Percentiles rank a stretch among this genome's conserved stretches.
Conservation (phyloP, 352 stramenopile species). For the Phytophthora kernoviae region DNA sequence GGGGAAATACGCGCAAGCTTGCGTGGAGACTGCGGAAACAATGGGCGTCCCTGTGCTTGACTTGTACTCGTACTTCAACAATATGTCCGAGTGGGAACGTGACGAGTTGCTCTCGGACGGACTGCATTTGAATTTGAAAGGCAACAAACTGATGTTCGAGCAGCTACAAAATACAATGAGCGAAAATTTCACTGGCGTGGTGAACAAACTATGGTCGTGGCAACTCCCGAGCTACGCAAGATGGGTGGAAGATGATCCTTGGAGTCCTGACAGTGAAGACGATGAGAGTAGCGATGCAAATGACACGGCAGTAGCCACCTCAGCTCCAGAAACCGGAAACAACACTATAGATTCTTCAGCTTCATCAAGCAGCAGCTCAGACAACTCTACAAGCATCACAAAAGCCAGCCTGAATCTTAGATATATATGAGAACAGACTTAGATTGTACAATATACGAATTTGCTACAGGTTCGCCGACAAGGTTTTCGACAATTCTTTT, state of each 20-base stretch:
- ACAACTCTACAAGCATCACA: too few species aligned
- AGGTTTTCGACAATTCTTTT: too few species aligned
- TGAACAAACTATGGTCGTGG: conserved; percentile 25
- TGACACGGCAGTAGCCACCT: background rate
- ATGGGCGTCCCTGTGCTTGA: conserved; percentile 42
- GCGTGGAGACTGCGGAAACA: conserved; percentile 33
- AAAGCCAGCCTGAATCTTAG: too few species aligned
- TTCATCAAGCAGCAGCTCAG: too few species aligned
- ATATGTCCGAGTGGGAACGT: conserved; percentile 32
- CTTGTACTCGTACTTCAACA: conserved; percentile 49
- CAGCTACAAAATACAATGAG: conserved; percentile 28
- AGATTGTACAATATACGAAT: too few species aligned
- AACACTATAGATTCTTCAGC: too few species aligned
- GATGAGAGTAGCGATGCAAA: background rate
- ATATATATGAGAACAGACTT: too few species aligned
- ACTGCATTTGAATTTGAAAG: conserved; percentile 48
- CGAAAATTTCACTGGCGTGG: conserved; percentile 15
- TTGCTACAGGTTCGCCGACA: too few species aligned
- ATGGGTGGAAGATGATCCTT: conserved; percentile 34
- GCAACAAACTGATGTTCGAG: conserved; percentile 39
- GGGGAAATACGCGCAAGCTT: conserved; percentile 46
- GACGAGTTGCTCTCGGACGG: conserved; percentile 39
- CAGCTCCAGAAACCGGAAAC: too few species aligned
- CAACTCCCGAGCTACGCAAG: conserved; percentile 42
- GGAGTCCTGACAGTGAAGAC: conserved; percentile 7